These are phyloP conservation scores for Trametes gibbosa DNA, from an alignment of 768 basidiomycete genomes.

Conservation along the genomic window DNA sequence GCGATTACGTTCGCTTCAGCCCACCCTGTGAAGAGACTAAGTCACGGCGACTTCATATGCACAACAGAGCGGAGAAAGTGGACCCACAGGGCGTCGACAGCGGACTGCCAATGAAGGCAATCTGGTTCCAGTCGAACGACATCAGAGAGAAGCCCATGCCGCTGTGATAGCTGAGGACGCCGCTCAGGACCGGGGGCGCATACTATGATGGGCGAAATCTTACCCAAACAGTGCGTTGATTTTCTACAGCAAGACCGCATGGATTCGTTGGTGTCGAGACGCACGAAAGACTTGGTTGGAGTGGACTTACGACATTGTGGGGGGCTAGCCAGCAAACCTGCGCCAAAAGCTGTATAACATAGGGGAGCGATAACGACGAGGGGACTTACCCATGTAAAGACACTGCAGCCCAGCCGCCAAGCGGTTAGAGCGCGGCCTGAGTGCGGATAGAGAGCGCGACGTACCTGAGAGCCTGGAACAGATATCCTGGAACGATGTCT, in stretches of 20 bases:
- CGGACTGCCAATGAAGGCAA: conserved; percentile 68
- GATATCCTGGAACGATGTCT: conserved; percentile 59
- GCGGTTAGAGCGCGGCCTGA: neutral
- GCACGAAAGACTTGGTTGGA: neutral
- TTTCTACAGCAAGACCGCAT: conserved; percentile 3
- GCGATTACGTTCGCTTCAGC: conserved; percentile 63
- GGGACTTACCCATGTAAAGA: conserved; percentile 17
- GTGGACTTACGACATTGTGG: conserved; percentile 46
- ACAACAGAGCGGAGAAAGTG: neutral
- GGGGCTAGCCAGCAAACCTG: conserved; percentile 69
- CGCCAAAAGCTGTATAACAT: neutral
- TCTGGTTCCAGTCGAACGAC: conserved; percentile 79
- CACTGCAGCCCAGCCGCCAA: neutral
- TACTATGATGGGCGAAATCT: neutral
- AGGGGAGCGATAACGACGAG: neutral
- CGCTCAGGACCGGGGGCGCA: neutral
- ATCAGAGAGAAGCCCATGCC: conserved; percentile 54
- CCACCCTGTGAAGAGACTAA: conserved; percentile 47
- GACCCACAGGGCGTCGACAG: conserved; percentile 30
- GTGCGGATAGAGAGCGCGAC: neutral
- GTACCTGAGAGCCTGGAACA: conserved; percentile 51
- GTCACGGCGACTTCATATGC: neutral
- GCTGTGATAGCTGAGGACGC: conserved; percentile 15
- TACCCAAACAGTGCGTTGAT: conserved; percentile 60
- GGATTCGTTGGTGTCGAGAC: too few species aligned